Conservation (phyloP, 2,329 filamentous ascomycete genomes). For the Paracorniculantispora psalliotae region DNA sequence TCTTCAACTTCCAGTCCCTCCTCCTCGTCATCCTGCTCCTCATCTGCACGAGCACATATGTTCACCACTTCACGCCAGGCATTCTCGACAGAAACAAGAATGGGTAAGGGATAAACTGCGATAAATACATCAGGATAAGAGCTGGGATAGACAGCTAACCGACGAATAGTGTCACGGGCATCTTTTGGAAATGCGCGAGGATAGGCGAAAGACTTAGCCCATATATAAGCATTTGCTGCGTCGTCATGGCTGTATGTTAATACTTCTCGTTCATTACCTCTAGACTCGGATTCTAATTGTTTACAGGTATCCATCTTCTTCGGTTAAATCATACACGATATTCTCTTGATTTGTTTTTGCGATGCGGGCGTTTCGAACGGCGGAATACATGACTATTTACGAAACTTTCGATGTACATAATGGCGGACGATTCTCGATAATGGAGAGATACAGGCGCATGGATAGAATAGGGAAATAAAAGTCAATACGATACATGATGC, state of each 20-base stretch:
- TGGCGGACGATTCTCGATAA: background rate
- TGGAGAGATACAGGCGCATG: background rate
- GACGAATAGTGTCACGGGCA: constrained; percentile 52
- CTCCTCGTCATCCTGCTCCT: constrained; percentile 90
- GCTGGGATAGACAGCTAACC: background rate
- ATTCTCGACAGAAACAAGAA: constrained; percentile 92
- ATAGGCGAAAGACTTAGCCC: constrained; percentile 91
- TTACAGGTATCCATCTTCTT: constrained; percentile 32
- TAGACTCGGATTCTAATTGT: constrained; percentile 3
- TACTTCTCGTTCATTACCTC: background rate
- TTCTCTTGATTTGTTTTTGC: constrained; percentile 6
- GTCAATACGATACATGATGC: background rate
- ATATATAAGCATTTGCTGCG: constrained; percentile 90
- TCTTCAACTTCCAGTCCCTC: constrained; percentile 98
- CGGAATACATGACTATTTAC: constrained; percentile 12
- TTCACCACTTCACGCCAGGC: constrained; percentile 81
- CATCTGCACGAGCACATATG: constrained; percentile 93
- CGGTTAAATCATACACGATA: constrained; percentile 27
- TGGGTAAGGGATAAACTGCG: constrained; percentile 52
- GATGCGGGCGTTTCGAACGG: constrained; percentile 9
- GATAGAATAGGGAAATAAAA: background rate
- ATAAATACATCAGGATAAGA: too few species aligned
- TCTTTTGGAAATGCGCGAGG: constrained; percentile 94
- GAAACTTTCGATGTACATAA: constrained; percentile 11
- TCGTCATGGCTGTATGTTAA: constrained; percentile 78